A percentile compares a stretch with the other conserved stretches of the same genome.
Conservation (phyloP, 2,329 filamentous ascomycete species). For the Teratosphaeria epicoccoides region DNA sequence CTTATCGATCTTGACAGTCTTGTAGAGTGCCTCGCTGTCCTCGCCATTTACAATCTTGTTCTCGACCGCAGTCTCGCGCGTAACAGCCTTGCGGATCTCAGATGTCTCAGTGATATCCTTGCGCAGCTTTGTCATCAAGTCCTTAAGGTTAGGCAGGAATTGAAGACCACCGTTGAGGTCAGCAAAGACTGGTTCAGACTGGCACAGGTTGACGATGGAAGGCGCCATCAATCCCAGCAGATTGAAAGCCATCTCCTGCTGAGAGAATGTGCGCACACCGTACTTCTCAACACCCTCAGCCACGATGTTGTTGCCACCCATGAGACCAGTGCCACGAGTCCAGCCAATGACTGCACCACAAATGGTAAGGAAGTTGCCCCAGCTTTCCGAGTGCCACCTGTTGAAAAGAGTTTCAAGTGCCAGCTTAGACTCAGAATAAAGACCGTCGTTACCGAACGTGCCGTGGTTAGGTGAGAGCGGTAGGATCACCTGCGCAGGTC, state of each 20-base stretch:
- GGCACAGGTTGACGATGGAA: conserved; percentile 86
- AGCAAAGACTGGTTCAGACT: conserved; percentile 88
- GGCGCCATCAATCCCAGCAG: conserved; percentile 92
- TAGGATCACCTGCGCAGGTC: conserved; percentile 90
- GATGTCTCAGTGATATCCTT: conserved; percentile 93
- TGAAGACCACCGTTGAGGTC: conserved; percentile 96
- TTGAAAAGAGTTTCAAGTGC: conserved; percentile 96
- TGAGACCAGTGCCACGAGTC: conserved; percentile 96
- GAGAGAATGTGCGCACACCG: conserved; percentile 94
- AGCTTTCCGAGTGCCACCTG: conserved; percentile 94
- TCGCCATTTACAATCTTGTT: conserved; percentile 96
- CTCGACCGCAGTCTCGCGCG: conserved; percentile 90
- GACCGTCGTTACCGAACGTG: conserved; percentile 92
- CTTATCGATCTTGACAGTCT: conserved; percentile 85
- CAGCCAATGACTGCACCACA: conserved; percentile 97
- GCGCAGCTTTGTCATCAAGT: conserved; percentile 83
- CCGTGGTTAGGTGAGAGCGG: conserved; percentile 96
- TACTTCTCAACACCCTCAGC: conserved; percentile 94
- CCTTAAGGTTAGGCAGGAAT: conserved; percentile 92
- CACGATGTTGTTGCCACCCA: conserved; percentile 96
- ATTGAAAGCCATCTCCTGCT: conserved; percentile 99
- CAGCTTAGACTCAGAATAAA: conserved; percentile 97
- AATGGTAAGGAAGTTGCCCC: conserved; percentile 94
- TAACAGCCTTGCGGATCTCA: conserved; percentile 84
- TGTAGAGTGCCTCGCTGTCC: conserved; percentile 82